These are phyloP conservation scores for Phytophthora europaea DNA, from an alignment of 352 stramenopile genomes.

Conservation along the genomic window DNA sequence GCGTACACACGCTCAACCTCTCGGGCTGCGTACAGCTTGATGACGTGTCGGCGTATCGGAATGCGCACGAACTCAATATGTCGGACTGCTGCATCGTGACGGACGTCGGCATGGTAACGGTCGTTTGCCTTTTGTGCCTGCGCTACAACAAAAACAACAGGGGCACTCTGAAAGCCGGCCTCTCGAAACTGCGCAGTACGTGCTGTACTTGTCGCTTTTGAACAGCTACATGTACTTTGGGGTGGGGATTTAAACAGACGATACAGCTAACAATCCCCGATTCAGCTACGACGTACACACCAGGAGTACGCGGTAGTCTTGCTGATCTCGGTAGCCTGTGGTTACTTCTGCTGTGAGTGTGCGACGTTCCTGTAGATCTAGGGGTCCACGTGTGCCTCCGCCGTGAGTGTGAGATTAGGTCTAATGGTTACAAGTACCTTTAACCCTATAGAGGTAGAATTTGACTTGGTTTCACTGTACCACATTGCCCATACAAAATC, in stretches of 20 bases:
- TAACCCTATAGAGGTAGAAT: too few species aligned
- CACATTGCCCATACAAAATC: too few species aligned
- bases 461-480: too few species aligned
- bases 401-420: too few species aligned
- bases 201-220: too few species aligned
- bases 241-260: background rate
- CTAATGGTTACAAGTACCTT: too few species aligned
- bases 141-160: constrained; percentile 63
- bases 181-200: constrained; percentile 37
- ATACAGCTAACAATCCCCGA: constrained; percentile 40
- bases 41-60: constrained; percentile 53
- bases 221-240: too few species aligned
- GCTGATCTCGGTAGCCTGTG: too few species aligned
- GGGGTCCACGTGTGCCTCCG: too few species aligned
- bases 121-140: constrained; percentile 67
- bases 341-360: too few species aligned
- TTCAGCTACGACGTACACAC: constrained; percentile 34
- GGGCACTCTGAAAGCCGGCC: constrained; percentile 22
- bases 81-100: constrained; percentile 63
- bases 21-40: constrained; percentile 59
- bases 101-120: constrained; percentile 61
- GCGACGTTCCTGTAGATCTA: too few species aligned
- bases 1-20: constrained; percentile 66
- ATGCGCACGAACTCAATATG: constrained; percentile 70
- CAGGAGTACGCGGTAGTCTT: too few species aligned